Base-by-base conservation (phyloP, 192 early-diverging fungal genomes). In the Phycomyces nitens region DNA sequence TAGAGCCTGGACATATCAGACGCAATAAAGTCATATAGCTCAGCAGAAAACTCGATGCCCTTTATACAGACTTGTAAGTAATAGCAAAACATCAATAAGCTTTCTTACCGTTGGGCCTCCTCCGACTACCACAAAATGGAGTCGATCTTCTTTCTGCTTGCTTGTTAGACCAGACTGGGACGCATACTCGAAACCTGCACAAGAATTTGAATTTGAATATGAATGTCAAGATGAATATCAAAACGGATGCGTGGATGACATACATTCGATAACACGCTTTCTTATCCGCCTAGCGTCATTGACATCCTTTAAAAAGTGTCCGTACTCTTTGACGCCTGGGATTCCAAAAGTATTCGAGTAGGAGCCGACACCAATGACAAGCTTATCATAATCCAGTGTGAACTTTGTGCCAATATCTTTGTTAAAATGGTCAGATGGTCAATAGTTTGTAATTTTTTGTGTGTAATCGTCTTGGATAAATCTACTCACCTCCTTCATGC, bases 121-220 rank as follows among this genome's bases (percentile, higher is more conserved):
- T 10, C 94, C 94, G 6, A 94, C 90, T 3, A 93, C 84, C 1
- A 86, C 92, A 68, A 96, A 90, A 64, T 93, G 91, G 53, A 96
- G 64, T 47, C 86, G 58, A 3, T 81, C 75, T 29, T 80, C 74
- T 62, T 82, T 79, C 69, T 93, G 84, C 53, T 87, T 74, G 2
- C 82, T 78, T 0, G 85, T 82, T 10, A 85, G 58, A 20, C 79
- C 77, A 58, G 83, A 84, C 54, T 91, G 87, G 55, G 82, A 79
- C 2, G 94, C 94, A 18, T 80, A 73, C 65, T 93, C 91, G 77
- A 92, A 81, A 20, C 73, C 73, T 75, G 44, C 20, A 8, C 11
- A 18, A 38, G 5, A 66, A 40, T 56, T 34, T 22, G n/a, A 10
- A 9, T 1, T 14, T 21, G 27, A 11, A 10, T 29, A 29, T 16